These are phyloP conservation scores for Chrysoporthe cubensis DNA, from an alignment of 2,329 filamentous ascomycete species.

Conservation along the genomic window DNA sequence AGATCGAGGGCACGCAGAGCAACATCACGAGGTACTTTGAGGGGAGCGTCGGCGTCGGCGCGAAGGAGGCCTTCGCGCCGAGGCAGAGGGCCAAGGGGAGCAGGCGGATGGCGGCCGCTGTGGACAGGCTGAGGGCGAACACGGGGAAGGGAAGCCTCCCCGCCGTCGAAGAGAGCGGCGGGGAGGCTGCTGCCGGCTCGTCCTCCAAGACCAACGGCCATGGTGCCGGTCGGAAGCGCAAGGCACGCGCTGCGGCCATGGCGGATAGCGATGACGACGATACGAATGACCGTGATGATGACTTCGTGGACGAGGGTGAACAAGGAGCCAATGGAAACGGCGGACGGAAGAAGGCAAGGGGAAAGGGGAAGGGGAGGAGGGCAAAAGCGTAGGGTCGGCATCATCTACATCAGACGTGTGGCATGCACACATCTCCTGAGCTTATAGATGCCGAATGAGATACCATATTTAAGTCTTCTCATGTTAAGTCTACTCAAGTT, in stretches of 20 bases:
- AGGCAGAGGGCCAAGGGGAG: constrained; percentile 68
- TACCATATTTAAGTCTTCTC: background rate
- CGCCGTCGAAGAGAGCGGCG: constrained; percentile 17
- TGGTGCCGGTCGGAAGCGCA: constrained; percentile 28
- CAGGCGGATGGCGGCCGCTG: constrained; percentile 77
- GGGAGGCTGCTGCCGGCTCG: background rate
- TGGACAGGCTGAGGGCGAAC: constrained; percentile 66
- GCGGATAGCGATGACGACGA: constrained; percentile 31
- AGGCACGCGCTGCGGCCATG: constrained; percentile 30
- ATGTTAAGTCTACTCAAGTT: background rate
- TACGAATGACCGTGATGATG: constrained; percentile 19
- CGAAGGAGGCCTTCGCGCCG: constrained; percentile 70
- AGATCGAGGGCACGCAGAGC: constrained; percentile 87
- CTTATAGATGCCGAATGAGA: background rate
- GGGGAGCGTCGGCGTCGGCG: constrained; percentile 56
- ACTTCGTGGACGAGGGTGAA: constrained; percentile 14
- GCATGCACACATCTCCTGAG: background rate
- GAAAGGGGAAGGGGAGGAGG: constrained; percentile 18
- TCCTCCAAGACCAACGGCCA: constrained; percentile 31
- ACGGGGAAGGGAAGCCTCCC: constrained; percentile 41
- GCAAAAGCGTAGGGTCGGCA: background rate
- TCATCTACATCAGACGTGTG: background rate
- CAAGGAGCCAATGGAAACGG: constrained; percentile 19
- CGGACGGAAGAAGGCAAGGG: constrained; percentile 19
- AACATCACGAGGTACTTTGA: constrained; percentile 96